Percentiles rank a stretch among this genome's conserved stretches.
Conservation (phyloP, 495 filamentous ascomycete species). For the Penicillium cosmopolitanum region DNA sequence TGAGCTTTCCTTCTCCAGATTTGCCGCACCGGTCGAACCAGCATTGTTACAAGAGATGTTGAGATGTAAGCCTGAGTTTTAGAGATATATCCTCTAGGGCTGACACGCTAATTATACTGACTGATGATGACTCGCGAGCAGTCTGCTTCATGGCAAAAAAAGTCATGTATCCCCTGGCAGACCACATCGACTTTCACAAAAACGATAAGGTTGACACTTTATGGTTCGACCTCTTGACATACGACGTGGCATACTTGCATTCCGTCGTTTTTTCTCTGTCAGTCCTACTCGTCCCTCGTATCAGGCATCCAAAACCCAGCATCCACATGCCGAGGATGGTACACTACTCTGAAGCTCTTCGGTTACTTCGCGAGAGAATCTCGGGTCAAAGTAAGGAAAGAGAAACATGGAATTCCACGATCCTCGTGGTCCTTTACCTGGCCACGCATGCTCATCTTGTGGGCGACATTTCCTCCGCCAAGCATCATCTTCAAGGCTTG, state of each 20-base stretch:
- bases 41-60: constrained; percentile 17
- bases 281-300: constrained; percentile 32
- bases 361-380: constrained; percentile 40
- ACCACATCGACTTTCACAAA: constrained; percentile 38
- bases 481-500: constrained; percentile 39
- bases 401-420: constrained; percentile 33
- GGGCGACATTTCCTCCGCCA: constrained; percentile 27
- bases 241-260: constrained; percentile 44
- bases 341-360: constrained; percentile 36
- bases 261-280: constrained; percentile 39
- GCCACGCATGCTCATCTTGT: constrained; percentile 32
- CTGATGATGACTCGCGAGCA: constrained; percentile 13
- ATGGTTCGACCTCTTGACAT: constrained; percentile 38
- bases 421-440: constrained; percentile 35
- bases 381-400: constrained; percentile 14
- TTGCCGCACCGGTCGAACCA: constrained; percentile 36
- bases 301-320: constrained; percentile 4
- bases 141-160: constrained; percentile 45
- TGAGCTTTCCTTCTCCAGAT: constrained; percentile 29
- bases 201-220: constrained; percentile 19
- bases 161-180: constrained; percentile 41
- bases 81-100: too few relatives aligned
- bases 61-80: constrained; percentile 18
- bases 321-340: constrained; percentile 4
- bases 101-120: too few relatives aligned